Conservation (phyloP, 768 basidiomycete genomes). For the Suillus plorans region DNA sequence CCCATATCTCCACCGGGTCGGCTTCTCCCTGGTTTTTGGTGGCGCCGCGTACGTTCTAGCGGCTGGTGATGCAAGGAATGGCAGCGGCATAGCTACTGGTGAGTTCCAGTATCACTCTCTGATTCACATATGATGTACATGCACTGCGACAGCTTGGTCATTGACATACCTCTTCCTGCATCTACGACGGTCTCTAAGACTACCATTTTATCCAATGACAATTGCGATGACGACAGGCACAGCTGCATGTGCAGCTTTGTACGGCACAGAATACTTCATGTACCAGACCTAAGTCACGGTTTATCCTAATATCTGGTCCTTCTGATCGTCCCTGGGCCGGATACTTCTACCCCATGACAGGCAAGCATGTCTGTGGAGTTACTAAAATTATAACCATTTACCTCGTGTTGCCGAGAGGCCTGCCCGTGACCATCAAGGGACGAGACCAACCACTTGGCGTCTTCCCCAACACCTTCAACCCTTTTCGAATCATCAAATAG, state of each 20-base stretch:
- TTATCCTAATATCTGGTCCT: background rate
- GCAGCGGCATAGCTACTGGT: conserved; percentile 42
- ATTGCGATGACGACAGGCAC: conserved; percentile 33
- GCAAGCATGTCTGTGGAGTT: background rate
- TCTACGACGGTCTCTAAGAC: conserved; percentile 29
- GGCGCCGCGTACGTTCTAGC: conserved; percentile 44
- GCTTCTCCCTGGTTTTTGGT: conserved; percentile 43
- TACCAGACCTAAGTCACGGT: conserved; percentile 19
- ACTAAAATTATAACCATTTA: background rate
- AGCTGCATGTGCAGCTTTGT: conserved; percentile 24
- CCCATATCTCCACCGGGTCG: conserved; percentile 41
- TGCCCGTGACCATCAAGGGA: background rate
- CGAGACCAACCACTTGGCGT: background rate
- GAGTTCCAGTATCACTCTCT: background rate
- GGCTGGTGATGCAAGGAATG: conserved; percentile 41
- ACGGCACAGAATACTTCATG: conserved; percentile 29
- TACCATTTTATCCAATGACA: conserved; percentile 33
- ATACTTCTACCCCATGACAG: no score
- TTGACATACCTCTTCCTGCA: conserved; percentile 45
- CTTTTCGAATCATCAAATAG: background rate
- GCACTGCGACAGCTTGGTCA: conserved; percentile 39
- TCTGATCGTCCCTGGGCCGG: background rate
- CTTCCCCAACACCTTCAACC: background rate
- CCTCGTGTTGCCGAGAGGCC: background rate
- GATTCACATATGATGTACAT: background rate